Evolutionary conservation across 176 grass and related monocot species (phyloP), one percentile per base, ranked within the genome.

Genomic region (Carex kokanica): DNA sequence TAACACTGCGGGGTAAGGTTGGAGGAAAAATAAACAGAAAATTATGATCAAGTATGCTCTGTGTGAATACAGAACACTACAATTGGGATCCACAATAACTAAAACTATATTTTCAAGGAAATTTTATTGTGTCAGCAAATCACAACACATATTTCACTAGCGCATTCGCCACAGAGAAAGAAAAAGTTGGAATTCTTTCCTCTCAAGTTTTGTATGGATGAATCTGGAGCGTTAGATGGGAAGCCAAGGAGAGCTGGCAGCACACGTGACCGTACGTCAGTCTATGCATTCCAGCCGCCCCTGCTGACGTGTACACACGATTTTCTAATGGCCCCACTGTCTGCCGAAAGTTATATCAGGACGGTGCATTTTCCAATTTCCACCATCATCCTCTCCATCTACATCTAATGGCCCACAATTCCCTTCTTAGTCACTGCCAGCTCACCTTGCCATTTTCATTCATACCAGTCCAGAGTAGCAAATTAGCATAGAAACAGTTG

Each of bases 261-360:
- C 32, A 69, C 34, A 41, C 38, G 34, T 17, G 43, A 41, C 34
- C 4, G 51, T 77, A 66, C 81, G 61, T 45, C 62, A 78, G 31
- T 41, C n/a, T 52, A 78, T 64, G 64, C 24, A 64, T 81, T 21
- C 74, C 71, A 34, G 38, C 54, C 84, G n/a, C n/a, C n/a, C n/a
- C 34, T 8, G 27, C 27, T 51, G 80, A 90, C 65, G 83, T 80
- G 64, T 86, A 89, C 75, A 41, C 11, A 61, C 57, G 60, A 27
- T 55, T 27, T 10, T 69, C 23, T 4, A 36, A 18, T 56, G 32
- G 43, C 60, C 79, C 79, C 79, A 82, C 79, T 15, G 6, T 51
- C 18, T 25, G 74, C 91, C 91, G 88, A 90, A 90, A 92, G 88
- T 59, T 65, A 51, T 60, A 47, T 63, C 14, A n/a, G 43, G 17